Evolutionary conservation across 306 rosid species (phyloP).

Genomic region (Gynostemma pentaphyllum): DNA sequence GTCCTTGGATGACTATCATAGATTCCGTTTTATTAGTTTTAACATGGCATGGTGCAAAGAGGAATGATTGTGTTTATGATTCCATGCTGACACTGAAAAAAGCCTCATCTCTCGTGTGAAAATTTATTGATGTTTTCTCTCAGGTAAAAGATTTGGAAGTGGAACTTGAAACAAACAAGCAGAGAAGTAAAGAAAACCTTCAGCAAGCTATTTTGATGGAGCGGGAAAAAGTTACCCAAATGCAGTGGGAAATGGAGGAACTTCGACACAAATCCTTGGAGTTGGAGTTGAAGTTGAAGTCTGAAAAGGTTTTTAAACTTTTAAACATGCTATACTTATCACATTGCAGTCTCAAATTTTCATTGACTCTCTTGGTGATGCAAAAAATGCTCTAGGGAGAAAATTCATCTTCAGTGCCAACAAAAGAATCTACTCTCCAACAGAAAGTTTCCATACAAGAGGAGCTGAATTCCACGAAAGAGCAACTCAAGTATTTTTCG

Average conservation of each 20-base stretch:
- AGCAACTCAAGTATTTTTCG: constrained; percentile 49
- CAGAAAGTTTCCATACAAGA: constrained; percentile 36
- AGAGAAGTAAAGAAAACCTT: constrained; percentile 80
- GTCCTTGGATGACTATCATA: not conserved
- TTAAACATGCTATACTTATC: not conserved
- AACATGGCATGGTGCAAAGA: not conserved
- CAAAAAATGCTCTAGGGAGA: constrained; percentile 39
- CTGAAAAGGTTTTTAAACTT: constrained; percentile 45
- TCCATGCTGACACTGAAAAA: not conserved
- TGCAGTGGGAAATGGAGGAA: constrained; percentile 92
- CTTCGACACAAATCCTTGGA: constrained; percentile 80
- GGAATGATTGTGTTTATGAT: not conserved
- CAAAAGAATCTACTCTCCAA: constrained; percentile 25
- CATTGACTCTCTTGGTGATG: constrained; percentile 10
- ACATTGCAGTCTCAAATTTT: constrained; percentile 12
- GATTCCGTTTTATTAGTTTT: not conserved
- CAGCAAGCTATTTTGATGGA: constrained; percentile 90
- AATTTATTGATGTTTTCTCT: constrained; percentile 16
- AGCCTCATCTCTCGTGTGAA: not conserved
- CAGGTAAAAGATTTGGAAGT: constrained; percentile 99
- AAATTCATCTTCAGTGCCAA: constrained; percentile 23
- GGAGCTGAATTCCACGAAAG: constrained; percentile 51
- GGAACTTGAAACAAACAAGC: constrained; percentile 71
- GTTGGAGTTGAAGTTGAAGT: constrained; percentile 79
- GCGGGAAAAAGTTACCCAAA: constrained; percentile 86